Conservation (phyloP, 2,329 filamentous ascomycete genomes). For the Hypoxylon sp. region DNA sequence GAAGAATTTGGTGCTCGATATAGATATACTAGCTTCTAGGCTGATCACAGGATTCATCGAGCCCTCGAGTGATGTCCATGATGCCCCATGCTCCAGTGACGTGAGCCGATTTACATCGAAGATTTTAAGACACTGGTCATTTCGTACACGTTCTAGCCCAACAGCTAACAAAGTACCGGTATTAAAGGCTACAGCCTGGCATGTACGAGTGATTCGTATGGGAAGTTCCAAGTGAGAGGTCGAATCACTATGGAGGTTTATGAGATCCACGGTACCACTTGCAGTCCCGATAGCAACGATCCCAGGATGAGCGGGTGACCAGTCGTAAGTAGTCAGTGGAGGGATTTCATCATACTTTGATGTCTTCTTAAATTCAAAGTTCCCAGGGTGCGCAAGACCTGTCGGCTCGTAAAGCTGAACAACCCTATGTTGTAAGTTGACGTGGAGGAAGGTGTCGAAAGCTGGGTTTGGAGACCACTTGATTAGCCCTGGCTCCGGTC, state of each 20-base stretch:
- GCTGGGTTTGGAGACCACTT: constrained; percentile 75
- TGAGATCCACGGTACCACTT: constrained; percentile 80
- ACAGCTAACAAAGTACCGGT: constrained; percentile 80
- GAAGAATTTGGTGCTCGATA: constrained; percentile 87
- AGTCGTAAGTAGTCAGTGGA: constrained; percentile 76
- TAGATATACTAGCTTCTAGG: constrained; percentile 77
- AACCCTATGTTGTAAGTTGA: constrained; percentile 75
- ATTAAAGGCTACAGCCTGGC: constrained; percentile 86
- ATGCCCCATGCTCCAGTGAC: constrained; percentile 62
- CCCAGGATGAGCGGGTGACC: constrained; percentile 73
- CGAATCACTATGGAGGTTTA: constrained; percentile 79
- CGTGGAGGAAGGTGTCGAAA: constrained; percentile 74
- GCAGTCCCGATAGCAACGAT: constrained; percentile 82
- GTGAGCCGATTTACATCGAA: constrained; percentile 81
- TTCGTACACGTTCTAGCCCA: constrained; percentile 83
- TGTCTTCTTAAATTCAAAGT: constrained; percentile 71
- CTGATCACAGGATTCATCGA: constrained; percentile 71
- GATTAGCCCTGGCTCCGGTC: constrained; percentile 74
- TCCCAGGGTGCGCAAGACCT: constrained; percentile 69
- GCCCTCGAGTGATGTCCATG: constrained; percentile 66
- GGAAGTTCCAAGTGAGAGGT: constrained; percentile 76
- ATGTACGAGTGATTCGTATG: constrained; percentile 82
- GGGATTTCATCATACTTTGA: constrained; percentile 75
- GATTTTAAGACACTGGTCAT: constrained; percentile 85
- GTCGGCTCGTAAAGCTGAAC: constrained; percentile 75